Evolutionary conservation across 83 land plant genomes (phyloP), one percentile per base, ranked within the genome.

Genomic region (Larix sibirica): DNA sequence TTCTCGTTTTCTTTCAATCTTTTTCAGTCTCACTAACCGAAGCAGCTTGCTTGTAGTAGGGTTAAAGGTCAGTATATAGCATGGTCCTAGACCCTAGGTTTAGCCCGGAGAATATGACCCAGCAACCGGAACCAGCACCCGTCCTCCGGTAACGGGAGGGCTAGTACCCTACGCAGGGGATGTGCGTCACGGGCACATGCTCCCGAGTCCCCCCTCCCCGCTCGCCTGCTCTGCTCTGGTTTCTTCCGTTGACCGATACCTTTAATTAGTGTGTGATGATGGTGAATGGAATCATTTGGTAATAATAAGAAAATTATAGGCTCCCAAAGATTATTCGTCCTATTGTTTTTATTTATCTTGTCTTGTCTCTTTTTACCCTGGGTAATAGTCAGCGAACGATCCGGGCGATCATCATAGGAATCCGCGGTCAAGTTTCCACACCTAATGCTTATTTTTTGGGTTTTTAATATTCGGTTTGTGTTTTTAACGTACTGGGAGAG

Each of bases 161-260:
- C 56, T 40, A 47, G 47, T n/a, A 50, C 77, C 56, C 47, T 50
- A 73, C 77, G 77, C 58, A 13, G 56, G 56, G 77, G 56, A 73
- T 23, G 47, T n/a, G 77, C 77, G 77, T 73, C 77, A 73, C 77
- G 77, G 77, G 77, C 77, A 73, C 77, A 73, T 73, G 77, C 77
- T 28, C 28, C 28, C 28, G 28, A 28, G 28, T 28, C 28, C 28
- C 28, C 28, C 28, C 28, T 28, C 54, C 77, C 54, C 77, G n/a
- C 77, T 73, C 21, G 77, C n/a, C 77, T 73, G 28, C 58, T 44
- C 36, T 33, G 36, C 70, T 23, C 68, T 65, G 28, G 44, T 3
- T 44, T 71, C 76, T 71, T 44, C 76, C n/a, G 58, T 54, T 54
- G 58, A 54, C 58, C 58, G 40, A 33, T 70, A 47, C 54, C 28